Percentiles rank a stretch among this genome's conserved stretches.
phyloP scores from a whole-genome alignment of 2,329 filamentous ascomycete genomes.

The Pyrenochaeta sp. region DNA sequence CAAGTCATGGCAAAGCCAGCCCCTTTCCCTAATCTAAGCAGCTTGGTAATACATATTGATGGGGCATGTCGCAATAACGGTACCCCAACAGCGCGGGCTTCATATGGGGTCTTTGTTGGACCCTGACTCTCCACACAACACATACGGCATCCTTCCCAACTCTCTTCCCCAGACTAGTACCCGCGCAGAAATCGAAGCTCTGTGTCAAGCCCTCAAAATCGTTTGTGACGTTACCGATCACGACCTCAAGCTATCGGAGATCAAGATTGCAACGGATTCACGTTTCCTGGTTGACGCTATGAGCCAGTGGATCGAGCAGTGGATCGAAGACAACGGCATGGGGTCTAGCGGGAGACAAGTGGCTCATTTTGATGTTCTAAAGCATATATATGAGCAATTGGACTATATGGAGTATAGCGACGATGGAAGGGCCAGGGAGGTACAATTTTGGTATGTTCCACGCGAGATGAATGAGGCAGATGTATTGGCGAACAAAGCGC shows the following conservation, averaged over 20 bases:
- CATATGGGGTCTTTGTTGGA: constrained; percentile 27
- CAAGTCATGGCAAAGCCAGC: not conserved
- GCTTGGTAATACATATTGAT: constrained; percentile 28
- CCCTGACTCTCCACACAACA: constrained; percentile 12
- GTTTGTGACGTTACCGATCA: constrained; percentile 9
- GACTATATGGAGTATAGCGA: constrained; percentile 18
- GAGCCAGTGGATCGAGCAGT: constrained; percentile 41
- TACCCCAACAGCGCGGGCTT: constrained; percentile 10
- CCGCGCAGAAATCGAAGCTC: constrained; percentile 25
- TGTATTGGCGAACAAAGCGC: constrained; percentile 23
- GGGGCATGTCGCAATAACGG: constrained; percentile 33
- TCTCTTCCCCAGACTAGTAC: constrained; percentile 18
- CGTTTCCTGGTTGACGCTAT: constrained; percentile 45
- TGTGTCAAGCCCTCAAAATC: constrained; percentile 9
- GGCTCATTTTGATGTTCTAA: constrained; percentile 32
- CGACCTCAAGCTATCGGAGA: constrained; percentile 1
- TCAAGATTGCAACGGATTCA: constrained; percentile 40
- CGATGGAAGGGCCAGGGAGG: constrained; percentile 12
- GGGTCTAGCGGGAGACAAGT: constrained; percentile 30
- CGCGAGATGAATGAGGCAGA: constrained; percentile 30
- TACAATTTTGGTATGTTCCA: constrained; percentile 39
- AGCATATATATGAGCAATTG: constrained; percentile 22
- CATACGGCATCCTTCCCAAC: not conserved
- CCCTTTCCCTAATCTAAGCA: not conserved
- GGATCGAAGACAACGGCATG: constrained; percentile 41